phyloP scores from a whole-genome alignment of 2,329 filamentous ascomycete species.

The Trichoderma atroviride region DNA sequence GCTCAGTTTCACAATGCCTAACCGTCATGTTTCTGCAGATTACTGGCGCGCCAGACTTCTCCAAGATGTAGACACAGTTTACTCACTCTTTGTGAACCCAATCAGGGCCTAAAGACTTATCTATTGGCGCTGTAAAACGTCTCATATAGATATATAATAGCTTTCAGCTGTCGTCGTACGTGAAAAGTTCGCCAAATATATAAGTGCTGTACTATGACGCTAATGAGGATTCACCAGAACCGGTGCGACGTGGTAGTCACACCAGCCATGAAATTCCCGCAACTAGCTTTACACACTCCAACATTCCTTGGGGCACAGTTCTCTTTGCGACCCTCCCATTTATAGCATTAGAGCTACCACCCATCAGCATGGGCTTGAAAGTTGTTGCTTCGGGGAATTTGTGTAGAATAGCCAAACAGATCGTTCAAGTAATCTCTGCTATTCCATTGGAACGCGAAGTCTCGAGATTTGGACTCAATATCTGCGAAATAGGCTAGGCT shows the following conservation, averaged over 20 bases:
- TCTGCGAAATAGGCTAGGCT: neutral
- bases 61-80: no score
- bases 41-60: no score
- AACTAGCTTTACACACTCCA: neutral
- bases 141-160: no score
- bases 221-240: neutral
- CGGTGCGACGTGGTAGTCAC: neutral
- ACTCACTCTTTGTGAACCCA: no score
- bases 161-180: neutral
- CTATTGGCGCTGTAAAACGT: no score
- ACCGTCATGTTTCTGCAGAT: no score
- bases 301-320: neutral
- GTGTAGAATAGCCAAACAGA: neutral
- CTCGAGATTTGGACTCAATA: neutral
- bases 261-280: neutral
- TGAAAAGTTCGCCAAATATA: no score
- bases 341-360: neutral
- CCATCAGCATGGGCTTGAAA: neutral
- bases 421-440: no score
- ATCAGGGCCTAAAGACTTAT: no score
- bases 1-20: no score
- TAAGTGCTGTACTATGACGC: neutral
- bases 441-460: no score
- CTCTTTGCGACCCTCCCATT: neutral
- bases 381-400: neutral